Base-by-base conservation (phyloP, 305 asterid genomes). In the Rubia occidens region DNA sequence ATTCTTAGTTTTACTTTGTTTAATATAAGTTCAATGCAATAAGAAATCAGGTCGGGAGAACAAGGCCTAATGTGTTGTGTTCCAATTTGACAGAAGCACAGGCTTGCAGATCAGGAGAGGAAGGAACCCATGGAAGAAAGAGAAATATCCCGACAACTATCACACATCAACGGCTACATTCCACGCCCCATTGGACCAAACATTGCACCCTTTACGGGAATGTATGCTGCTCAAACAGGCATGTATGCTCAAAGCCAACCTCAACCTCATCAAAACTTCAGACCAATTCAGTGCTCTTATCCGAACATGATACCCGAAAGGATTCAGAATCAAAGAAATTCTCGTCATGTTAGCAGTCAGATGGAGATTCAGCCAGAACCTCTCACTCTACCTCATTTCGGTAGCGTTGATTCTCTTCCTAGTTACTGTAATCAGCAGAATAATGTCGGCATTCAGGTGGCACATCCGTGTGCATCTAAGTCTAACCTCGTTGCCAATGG, bases 71-170 rank as follows among this genome's bases (percentile, higher is more conserved):
- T 17, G 26, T 35, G 17, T 53, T 11, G 14, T 47, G 49, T 39
- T 10, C 66, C 11, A 3, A 14, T 56, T 24, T 66, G 60, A 20
- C 74, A 78, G 82, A 78, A 78, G 71, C 75, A 67, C 40, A 74
- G 82, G 74, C 72, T 6, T 21, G 2, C 37, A 51, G 56, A 51
- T 21, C 15, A 21, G 13, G 44, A 11, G n/a, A 71, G 61, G 68
- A 37, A 49, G 40, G 64, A 47, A 51, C 20, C 56, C 45, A 69
- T 14, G n/a, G 8, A 13, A 29, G 7, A 37, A 49, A 21, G 37
- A 60, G 44, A 61, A 56, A 56, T 21, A 35, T 58, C 37, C 63
- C 18, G 8, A 11, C 44, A 15, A 59, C 45, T 69, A 49, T 43
- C 68, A 37, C 40, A 8, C 37, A 18, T 59, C 59, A 51, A 51